Evolutionary conservation across 75 land plant genomes (phyloP).

Genomic region (Chamaecyparis obtusa): DNA sequence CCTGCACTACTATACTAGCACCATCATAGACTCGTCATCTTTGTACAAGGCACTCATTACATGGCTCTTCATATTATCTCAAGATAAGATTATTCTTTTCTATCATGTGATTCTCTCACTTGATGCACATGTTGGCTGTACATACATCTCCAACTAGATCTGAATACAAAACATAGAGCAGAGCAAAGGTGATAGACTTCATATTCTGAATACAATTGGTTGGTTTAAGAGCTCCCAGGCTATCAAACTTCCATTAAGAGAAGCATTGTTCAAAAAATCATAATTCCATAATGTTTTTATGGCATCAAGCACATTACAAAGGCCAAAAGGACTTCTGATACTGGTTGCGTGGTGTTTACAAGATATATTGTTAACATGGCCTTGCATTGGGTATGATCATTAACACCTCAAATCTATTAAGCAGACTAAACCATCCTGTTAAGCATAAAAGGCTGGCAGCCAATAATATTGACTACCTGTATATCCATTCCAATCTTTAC

Average conservation of each 20-base stretch:
- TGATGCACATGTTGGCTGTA: background rate
- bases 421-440: background rate
- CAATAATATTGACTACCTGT: no score
- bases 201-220: background rate
- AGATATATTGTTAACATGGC: background rate
- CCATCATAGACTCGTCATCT: background rate
- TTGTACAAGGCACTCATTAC: background rate
- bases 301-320: background rate
- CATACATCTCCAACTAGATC: background rate
- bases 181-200: background rate
- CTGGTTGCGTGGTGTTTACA: background rate
- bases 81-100: background rate
- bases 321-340: background rate
- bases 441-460: background rate
- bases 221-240: background rate
- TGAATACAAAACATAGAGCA: background rate
- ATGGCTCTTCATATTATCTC: background rate
- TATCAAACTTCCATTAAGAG: background rate
- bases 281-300: background rate
- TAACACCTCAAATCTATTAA: background rate
- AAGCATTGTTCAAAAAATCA: background rate
- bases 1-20: background rate
- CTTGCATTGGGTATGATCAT: background rate
- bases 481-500: no score
- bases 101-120: background rate